Base-by-base conservation (phyloP, 2,329 filamentous ascomycete species). In the Nakataea oryzae region DNA sequence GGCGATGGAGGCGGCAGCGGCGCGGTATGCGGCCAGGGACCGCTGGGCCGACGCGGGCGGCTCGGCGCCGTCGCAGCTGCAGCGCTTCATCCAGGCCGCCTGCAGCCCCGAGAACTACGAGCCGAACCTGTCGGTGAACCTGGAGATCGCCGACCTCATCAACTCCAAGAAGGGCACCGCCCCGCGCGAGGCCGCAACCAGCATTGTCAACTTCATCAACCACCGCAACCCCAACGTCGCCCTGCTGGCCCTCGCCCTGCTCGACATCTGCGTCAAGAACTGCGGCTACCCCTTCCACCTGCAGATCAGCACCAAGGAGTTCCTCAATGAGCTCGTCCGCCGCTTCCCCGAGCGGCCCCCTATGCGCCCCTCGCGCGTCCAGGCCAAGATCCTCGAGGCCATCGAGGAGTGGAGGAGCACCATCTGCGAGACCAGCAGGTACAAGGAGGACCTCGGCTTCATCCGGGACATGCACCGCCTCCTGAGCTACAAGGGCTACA, bases 211-310 rank as follows among this genome's bases (percentile, higher is more conserved):
- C 76, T 92, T 93, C 72, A 87, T 97, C 80, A 99, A 99, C 78
- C 91, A 96, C 75, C 90, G 95, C 74, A 99, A 97, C 74, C 90
- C 93, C 64, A 97, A 96, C 75, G 91, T 99, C 68, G 89, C 93
- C 64, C 80, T 99, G 67, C 83, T 97, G 63, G 93, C 95, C 64
- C 83, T 97, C 71, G 87, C 88, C 78, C 85, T 99, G 67, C 90
- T 99, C 72, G 95, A 99, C 74, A 97, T 97, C 66, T 97, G 95
- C 76, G 95, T 97, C 76, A 99, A 99, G 81, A 99, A 99, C 78
- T 99, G 95, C 82, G 95, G 95, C 69, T 99, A 99, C 74, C 93
- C 95, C 1, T 99, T 99, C 76, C 95, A 99, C 72, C 86, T 99
- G 63, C 95, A 99, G 76, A 97, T 99, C 73, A 93, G 90, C 75